phyloP scores from a whole-genome alignment of 2,329 filamentous ascomycete genomes.

The Ceratocystis alfenasii region DNA sequence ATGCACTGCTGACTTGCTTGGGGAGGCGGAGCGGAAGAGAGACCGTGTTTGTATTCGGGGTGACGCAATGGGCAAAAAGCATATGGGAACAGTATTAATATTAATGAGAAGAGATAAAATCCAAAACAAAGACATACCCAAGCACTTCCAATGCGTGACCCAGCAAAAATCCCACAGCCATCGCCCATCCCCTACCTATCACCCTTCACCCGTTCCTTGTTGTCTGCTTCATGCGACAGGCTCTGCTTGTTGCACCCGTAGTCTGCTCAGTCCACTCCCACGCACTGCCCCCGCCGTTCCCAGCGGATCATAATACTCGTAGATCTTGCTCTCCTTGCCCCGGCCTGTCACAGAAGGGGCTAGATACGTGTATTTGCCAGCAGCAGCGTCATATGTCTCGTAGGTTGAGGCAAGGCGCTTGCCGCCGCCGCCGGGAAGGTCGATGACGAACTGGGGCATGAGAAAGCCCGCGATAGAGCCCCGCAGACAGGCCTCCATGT shows the following conservation, averaged over 20 bases:
- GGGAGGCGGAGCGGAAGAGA: not conserved
- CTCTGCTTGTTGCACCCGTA: too few species aligned
- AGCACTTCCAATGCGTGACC: not conserved
- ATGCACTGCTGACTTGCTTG: too few species aligned
- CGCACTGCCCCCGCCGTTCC: conserved; percentile 1
- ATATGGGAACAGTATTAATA: not conserved
- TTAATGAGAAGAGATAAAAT: not conserved
- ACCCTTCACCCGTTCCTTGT: not conserved
- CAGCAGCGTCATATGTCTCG: conserved; percentile 41
- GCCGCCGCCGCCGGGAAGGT: conserved; percentile 51
- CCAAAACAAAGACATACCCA: conserved; percentile 3
- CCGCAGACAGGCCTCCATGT: conserved; percentile 45
- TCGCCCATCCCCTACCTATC: not conserved
- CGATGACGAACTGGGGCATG: conserved; percentile 51
- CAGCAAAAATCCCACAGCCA: not conserved
- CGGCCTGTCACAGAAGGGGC: conserved; percentile 42
- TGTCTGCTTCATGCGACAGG: not conserved
- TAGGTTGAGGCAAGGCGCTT: conserved; percentile 47
- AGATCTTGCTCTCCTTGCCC: conserved; percentile 37
- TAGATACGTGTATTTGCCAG: conserved; percentile 43
- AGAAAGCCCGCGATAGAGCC: conserved; percentile 51
- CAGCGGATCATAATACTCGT: conserved; percentile 47
- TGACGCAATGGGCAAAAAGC: not conserved
- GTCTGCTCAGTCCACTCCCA: too few species aligned
- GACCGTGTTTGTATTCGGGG: not conserved